Evolutionary conservation across 129 eudicot species (phyloP), one percentile per base, ranked within the genome.

Genomic region (Chrysanthemum makinoi): DNA sequence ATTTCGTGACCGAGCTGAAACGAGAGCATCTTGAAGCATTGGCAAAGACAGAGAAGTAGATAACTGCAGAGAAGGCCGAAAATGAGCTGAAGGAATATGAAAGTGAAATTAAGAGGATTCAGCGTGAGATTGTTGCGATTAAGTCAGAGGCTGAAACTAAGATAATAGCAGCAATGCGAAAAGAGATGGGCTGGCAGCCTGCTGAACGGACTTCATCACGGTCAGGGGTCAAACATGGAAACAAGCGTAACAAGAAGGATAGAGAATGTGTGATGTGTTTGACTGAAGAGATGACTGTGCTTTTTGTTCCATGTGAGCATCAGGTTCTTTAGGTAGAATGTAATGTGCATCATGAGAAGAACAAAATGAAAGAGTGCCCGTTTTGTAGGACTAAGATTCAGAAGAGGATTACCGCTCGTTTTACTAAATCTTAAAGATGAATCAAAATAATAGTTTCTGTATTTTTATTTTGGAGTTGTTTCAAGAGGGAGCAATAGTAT

Each of bases 231-330:
- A 16, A 54, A 15, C 24, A 16, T n/a, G 10, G 1, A 22, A 55
- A 4, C 59, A 53, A 16, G 18, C 66, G 62, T 33, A 52, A 55
- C 16, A 80, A 71, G 59, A 73, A 66, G 1, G 85, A 83, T 19
- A 47, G 84, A 47, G 95, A 90, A 55, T 90, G 96, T 61, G 85
- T 87, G 33, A 87, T 90, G 96, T 90, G 96, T 68, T 71, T 90
- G 80, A 49, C 69, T 0, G 87, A 81, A 75, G 96, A 90, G 79
- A 87, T 64, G 20, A 58, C 77, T 0, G 86, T 90, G 79, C 68
- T 87, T 74, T 85, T 90, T 73, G 75, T 85, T 50, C 96, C 96
- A 2, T 90, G 96, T 63, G 89, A 89, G 3, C 96, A 90, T 75
- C 86, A 80, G 76, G 96, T 87, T 65, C 80, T 90, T 1, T 90